A percentile compares a stretch with the other conserved stretches of the same genome.
Evolutionary conservation across 306 rosid species (phyloP).

Genomic region (Purshia tridentata): DNA sequence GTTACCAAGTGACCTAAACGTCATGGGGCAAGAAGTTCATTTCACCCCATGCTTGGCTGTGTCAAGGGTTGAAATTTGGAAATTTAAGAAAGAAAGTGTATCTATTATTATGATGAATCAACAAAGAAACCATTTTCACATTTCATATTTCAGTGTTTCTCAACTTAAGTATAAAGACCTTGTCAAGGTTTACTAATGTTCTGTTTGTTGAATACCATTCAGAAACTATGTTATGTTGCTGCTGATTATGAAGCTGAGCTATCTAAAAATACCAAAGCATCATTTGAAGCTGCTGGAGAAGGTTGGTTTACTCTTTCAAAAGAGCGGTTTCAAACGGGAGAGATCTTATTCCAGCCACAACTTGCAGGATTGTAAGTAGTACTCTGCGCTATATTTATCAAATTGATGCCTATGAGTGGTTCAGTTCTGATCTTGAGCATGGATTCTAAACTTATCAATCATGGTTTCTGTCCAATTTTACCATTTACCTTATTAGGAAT

Average conservation of each 20-base stretch:
- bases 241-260: constrained; percentile 85
- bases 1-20: not conserved
- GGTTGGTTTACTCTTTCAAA: constrained; percentile 76
- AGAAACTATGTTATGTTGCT: constrained; percentile 87
- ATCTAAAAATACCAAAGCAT: constrained; percentile 59
- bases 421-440: not conserved
- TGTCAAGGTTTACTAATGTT: constrained; percentile 21
- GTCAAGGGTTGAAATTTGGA: not conserved
- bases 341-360: constrained; percentile 77
- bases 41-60: constrained; percentile 3
- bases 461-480: not conserved
- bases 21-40: constrained; percentile 3
- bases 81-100: not conserved
- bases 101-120: not conserved
- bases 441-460: not conserved
- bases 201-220: constrained; percentile 29
- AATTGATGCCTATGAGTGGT: not conserved
- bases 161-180: not conserved
- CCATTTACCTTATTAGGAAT: not conserved
- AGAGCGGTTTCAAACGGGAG: constrained; percentile 91
- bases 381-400: not conserved
- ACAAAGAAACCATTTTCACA: not conserved
- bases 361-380: constrained; percentile 80
- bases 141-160: not conserved
- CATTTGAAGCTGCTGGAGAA: constrained; percentile 61